Evolutionary conservation across 441 rosid species (phyloP).

Genomic region (Corymbia calophylla): DNA sequence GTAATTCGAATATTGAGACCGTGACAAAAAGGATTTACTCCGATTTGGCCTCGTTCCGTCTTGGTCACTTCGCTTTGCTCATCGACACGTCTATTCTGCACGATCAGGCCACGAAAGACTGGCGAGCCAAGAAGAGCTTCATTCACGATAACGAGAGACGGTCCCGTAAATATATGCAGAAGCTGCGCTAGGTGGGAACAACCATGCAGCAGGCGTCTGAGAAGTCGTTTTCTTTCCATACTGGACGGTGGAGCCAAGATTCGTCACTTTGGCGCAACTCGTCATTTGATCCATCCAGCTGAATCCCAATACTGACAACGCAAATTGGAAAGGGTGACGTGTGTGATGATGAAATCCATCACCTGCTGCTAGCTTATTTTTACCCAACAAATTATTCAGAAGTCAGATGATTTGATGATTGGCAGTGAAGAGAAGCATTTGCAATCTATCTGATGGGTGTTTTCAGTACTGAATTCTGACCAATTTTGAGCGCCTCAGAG

Average conservation of each 20-base stretch:
- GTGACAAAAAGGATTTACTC: neutral
- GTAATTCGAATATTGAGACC: neutral
- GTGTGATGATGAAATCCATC: neutral
- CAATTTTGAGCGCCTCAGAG: neutral
- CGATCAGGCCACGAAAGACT: neutral
- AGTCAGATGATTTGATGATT: neutral
- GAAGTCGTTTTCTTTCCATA: neutral
- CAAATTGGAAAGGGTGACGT: neutral
- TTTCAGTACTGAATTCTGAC: neutral
- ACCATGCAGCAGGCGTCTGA: neutral
- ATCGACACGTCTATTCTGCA: constrained; percentile 22
- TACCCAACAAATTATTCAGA: neutral
- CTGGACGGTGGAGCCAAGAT: neutral
- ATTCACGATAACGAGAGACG: neutral
- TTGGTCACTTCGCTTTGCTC: constrained; percentile 44
- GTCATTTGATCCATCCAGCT: neutral
- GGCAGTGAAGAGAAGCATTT: neutral
- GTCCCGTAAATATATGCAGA: neutral
- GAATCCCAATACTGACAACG: neutral
- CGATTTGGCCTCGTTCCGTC: constrained; percentile 18
- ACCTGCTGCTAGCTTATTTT: neutral
- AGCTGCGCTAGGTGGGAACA: neutral
- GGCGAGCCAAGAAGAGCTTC: neutral
- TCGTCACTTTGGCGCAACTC: neutral
- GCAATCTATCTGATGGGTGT: neutral